Evolutionary conservation across 2,329 filamentous ascomycete genomes (phyloP), one percentile per base, ranked within the genome.

Genomic region (Monilinia fructigena): DNA sequence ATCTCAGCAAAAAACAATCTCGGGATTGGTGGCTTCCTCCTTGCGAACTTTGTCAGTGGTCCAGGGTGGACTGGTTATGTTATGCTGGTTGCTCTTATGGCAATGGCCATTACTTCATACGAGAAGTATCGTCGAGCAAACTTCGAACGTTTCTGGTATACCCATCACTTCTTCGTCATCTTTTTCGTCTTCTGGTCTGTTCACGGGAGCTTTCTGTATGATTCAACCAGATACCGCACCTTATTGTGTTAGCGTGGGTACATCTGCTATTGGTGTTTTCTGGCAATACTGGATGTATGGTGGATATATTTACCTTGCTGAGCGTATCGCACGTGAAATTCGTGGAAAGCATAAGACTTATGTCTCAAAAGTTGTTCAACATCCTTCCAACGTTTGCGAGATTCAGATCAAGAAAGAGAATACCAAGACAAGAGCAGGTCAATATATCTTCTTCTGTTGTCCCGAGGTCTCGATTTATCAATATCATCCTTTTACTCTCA

Each of bases 121-220:
- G 91, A 94, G 79, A 91, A 91, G 80, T 86, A 87, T 12, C 85
- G 91, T 61, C 86, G 91, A 64, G 89, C 89, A 68, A 93, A 95
- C 80, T 94, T 92, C 77, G 91, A 94, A 78, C 89, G 91, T 35
- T 96, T 95, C 82, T 96, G 92, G 91, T 93, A 93, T 78, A 92
- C 89, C 1, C 91, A 96, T 79, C 92, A 95, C 80, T 85, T 95
- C 77, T 95, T 95, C 77, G 86, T 94, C 78, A 75, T 94, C 70
- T 95, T 95, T 83, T 95, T 95, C 81, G 82, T 94, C 72, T 93
- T 95, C 82, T 95, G 91, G 91, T 88, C 91, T n/a, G 85, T 94
- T 74, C 92, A 96, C 78, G 92, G 92, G 91, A 67, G 89, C 90
- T 35, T 95, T 93, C 80, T 94, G 92, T 79, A 94, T 95, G 91